These are phyloP conservation scores for Rhododendron mucronatum DNA, from an alignment of 148 eudicot genomes.

Conservation along the genomic window DNA sequence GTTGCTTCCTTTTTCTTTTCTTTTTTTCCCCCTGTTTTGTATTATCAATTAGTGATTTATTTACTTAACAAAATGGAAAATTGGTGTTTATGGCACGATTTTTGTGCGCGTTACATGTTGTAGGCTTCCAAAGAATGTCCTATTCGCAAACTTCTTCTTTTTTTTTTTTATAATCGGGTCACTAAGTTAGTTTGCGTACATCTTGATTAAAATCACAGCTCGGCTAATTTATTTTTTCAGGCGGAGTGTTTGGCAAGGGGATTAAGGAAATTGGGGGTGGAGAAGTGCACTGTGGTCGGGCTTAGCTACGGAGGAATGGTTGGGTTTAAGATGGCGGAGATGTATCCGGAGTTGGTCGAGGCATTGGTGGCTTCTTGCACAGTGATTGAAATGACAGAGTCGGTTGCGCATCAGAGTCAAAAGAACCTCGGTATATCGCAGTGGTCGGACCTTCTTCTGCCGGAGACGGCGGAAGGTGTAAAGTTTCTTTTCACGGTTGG, in stretches of 20 bases:
- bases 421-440: slow-evolving; percentile 22
- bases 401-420: slow-evolving; percentile 15
- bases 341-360: slow-evolving; percentile 39
- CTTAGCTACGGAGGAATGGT: slow-evolving; percentile 52
- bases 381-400: slow-evolving; percentile 25
- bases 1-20: no score
- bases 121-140: no score
- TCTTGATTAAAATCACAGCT: background rate
- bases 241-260: slow-evolving; percentile 43
- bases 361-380: slow-evolving; percentile 39
- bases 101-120: no score
- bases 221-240: slow-evolving; percentile 23
- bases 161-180: no score
- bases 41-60: no score
- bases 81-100: no score
- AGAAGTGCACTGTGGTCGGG: slow-evolving; percentile 41
- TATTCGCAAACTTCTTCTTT: no score
- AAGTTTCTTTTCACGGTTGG: slow-evolving; percentile 22
- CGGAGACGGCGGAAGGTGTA: slow-evolving; percentile 26
- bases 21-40: no score
- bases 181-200: no score
- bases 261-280: slow-evolving; percentile 34
- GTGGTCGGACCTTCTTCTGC: slow-evolving; percentile 37
- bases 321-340: slow-evolving; percentile 41
- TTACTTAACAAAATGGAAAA: no score